phyloP scores from a whole-genome alignment of 371 early-diverging fungal species.

The Saksenaea vasiformis region DNA sequence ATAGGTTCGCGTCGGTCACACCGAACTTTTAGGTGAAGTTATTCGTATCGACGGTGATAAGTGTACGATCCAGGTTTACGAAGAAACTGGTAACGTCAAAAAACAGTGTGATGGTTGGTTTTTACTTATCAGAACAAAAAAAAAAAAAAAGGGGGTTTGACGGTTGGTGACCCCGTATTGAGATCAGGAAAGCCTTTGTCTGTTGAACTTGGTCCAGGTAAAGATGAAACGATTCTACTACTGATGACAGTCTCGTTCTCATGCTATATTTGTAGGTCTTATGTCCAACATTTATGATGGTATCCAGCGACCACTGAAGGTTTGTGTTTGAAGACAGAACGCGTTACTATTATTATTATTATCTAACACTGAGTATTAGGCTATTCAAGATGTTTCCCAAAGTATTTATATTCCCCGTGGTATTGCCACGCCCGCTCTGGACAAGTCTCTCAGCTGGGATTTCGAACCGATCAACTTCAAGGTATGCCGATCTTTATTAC shows the following conservation, averaged over 20 bases:
- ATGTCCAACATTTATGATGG: slow-evolving; percentile 99
- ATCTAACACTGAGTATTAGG: slow-evolving; percentile 42
- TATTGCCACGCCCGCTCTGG: slow-evolving; percentile 96
- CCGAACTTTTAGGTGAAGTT: slow-evolving; percentile 99
- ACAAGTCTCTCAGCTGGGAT: slow-evolving; percentile 92
- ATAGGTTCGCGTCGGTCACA: slow-evolving; percentile 97
- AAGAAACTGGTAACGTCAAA: slow-evolving; percentile 90
- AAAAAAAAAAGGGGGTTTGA: slow-evolving; percentile 83
- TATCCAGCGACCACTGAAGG: slow-evolving; percentile 99
- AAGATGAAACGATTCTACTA: background rate
- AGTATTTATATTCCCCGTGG: slow-evolving; percentile 99
- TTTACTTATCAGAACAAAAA: background rate
- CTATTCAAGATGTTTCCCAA: slow-evolving; percentile 91
- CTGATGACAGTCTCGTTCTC: background rate
- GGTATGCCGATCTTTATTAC: slow-evolving; percentile 35
- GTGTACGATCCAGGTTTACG: slow-evolving; percentile 99
- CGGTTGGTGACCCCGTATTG: slow-evolving; percentile 98
- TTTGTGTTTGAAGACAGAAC: slow-evolving; percentile 30
- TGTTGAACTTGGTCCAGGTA: slow-evolving; percentile 99
- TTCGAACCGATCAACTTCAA: slow-evolving; percentile 92
- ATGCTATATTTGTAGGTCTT: slow-evolving; percentile 59
- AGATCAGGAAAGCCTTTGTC: slow-evolving; percentile 98
- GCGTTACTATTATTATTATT: background rate
- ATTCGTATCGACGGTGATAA: slow-evolving; percentile 99
- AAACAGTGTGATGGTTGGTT: background rate